Evolutionary conservation across 2,329 filamentous ascomycete species (phyloP).

Genomic region (Phaeoacremonium minimum): DNA sequence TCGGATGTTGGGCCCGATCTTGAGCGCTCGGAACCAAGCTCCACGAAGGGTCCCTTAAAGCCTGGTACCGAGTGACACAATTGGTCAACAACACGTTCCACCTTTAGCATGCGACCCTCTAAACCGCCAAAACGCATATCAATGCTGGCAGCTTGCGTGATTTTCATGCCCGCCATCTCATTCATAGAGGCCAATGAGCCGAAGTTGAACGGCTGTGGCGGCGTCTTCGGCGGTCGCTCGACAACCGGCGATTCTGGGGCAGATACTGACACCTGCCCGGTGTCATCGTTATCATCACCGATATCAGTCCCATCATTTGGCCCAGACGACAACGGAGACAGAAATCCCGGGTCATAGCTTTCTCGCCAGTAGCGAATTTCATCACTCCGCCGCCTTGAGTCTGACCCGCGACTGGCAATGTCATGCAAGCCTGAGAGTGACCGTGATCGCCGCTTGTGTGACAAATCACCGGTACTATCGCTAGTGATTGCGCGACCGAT

Average conservation of each 20-base stretch:
- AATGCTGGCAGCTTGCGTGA: constrained; percentile 49
- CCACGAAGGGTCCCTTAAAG: constrained; percentile 23
- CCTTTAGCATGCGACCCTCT: constrained; percentile 45
- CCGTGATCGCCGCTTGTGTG: constrained; percentile 50
- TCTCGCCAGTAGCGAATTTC: constrained; percentile 63
- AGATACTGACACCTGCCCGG: constrained; percentile 21
- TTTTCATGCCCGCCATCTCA: constrained; percentile 50
- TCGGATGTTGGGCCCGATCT: constrained; percentile 6
- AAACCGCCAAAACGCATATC: constrained; percentile 48
- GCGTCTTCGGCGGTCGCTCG: constrained; percentile 27
- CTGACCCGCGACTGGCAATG: constrained; percentile 24
- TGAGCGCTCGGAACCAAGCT: constrained; percentile 15
- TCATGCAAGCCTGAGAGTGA: constrained; percentile 53
- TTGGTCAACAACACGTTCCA: constrained; percentile 49
- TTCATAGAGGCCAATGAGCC: constrained; percentile 39
- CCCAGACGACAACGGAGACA: constrained; percentile 46
- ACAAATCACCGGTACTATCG: constrained; percentile 32
- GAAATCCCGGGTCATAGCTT: constrained; percentile 48
- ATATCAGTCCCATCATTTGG: constrained; percentile 6
- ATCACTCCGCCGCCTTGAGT: constrained; percentile 50
- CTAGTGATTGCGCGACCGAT: constrained; percentile 62
- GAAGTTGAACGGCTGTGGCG: constrained; percentile 51
- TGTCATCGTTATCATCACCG: constrained; percentile 17
- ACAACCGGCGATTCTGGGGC: constrained; percentile 23
- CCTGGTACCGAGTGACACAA: constrained; percentile 41